Conservation (phyloP, 805 yeast species). For the Wickerhamomyces alni region DNA sequence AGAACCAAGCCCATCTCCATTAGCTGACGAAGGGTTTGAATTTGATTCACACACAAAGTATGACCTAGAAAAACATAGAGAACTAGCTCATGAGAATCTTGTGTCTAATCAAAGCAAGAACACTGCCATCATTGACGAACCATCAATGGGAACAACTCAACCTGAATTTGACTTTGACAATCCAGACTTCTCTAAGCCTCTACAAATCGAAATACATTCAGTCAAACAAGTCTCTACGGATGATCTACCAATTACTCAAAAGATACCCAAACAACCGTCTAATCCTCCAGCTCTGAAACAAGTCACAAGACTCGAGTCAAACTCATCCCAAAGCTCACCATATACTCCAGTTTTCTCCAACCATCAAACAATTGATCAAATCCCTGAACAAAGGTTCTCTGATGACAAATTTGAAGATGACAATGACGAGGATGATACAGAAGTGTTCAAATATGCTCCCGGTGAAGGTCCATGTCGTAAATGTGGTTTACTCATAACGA, state of each 20-base stretch:
- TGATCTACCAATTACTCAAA: background rate
- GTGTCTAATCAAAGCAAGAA: no score
- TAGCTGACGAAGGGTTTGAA: no score
- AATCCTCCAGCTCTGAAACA: no score
- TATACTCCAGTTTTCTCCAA: no score
- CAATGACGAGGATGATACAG: background rate
- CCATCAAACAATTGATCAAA: no score
- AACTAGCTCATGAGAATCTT: no score
- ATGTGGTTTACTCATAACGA: conserved; percentile 50
- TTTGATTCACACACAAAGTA: background rate
- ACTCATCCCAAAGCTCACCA: no score
- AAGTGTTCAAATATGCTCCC: conserved; percentile 32
- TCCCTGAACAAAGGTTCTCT: no score
- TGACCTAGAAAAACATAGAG: background rate
- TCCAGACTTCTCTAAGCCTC: background rate
- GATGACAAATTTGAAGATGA: background rate
- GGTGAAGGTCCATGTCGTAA: conserved; percentile 81
- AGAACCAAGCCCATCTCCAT: background rate
- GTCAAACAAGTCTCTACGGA: conserved; percentile 14
- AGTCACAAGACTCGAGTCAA: no score
- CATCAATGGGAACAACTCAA: background rate
- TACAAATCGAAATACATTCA: conserved; percentile 11
- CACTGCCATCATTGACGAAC: no score
- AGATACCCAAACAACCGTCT: background rate
- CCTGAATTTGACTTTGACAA: background rate